A percentile compares a stretch with the other conserved stretches of the same genome.
Conservation (phyloP, 2,329 filamentous ascomycete genomes). For the Alternaria metachromatica region DNA sequence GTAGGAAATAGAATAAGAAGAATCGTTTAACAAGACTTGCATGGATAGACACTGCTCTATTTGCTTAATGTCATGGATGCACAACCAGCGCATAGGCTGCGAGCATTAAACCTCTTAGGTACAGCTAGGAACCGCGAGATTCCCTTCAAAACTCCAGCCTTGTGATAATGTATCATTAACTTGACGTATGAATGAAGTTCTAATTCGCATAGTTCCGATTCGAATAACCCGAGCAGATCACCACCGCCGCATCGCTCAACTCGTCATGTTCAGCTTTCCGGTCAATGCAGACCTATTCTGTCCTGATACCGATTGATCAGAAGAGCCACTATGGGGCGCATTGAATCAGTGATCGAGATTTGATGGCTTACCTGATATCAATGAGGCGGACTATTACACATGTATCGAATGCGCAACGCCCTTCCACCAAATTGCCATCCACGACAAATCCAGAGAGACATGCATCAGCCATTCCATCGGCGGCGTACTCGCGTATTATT, state of each 20-base stretch:
- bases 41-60: background rate
- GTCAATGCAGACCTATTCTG: background rate
- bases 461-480: background rate
- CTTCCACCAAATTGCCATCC: background rate
- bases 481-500: background rate
- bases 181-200: background rate
- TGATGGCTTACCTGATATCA: background rate
- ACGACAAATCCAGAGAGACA: background rate
- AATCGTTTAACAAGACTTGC: background rate
- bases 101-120: background rate
- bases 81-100: background rate
- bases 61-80: background rate
- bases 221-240: background rate
- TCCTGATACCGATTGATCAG: accelerated
- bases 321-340: background rate
- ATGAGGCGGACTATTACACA: background rate
- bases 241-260: background rate
- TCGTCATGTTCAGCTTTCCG: background rate
- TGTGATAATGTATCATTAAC: background rate
- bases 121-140: background rate
- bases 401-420: background rate
- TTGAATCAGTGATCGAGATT: background rate
- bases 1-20: background rate
- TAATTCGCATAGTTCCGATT: background rate
- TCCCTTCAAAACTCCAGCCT: background rate